Conservation (phyloP, 495 filamentous ascomycete species). For the Margaritispora aquatica region DNA sequence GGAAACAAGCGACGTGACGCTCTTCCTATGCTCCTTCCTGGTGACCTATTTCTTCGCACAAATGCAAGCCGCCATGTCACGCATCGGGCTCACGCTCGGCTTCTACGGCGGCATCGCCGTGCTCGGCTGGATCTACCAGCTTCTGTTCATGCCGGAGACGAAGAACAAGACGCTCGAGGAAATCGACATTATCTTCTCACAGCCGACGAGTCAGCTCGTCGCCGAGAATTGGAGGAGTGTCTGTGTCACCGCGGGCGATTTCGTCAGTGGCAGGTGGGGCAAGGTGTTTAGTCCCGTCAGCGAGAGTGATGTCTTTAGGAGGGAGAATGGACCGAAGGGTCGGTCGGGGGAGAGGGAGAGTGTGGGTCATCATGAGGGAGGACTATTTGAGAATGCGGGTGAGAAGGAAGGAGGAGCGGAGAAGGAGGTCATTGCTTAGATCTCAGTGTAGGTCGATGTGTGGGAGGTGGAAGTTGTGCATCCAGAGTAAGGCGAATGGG, state of each 20-base stretch:
- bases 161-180: constrained; percentile 59
- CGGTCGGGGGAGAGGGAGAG: not conserved
- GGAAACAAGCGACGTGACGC: constrained; percentile 47
- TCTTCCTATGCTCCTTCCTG: constrained; percentile 56
- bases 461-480: no score
- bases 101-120: constrained; percentile 58
- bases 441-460: no score
- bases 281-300: constrained; percentile 18
- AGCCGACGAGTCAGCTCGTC: constrained; percentile 50
- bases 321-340: constrained; percentile 16
- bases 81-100: constrained; percentile 49
- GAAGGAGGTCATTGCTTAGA: not conserved
- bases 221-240: constrained; percentile 37
- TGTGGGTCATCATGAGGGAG: not conserved
- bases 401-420: not conserved
- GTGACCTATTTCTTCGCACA: constrained; percentile 57
- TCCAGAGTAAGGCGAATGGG: not conserved
- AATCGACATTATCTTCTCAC: constrained; percentile 51
- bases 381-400: not conserved
- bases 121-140: constrained; percentile 51
- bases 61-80: constrained; percentile 51
- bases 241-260: constrained; percentile 15
- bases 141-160: constrained; percentile 58
- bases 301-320: constrained; percentile 22
- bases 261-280: constrained; percentile 17